Base-by-base conservation (phyloP, 805 yeast genomes). In the Metschnikowia drakensbergensis region DNA sequence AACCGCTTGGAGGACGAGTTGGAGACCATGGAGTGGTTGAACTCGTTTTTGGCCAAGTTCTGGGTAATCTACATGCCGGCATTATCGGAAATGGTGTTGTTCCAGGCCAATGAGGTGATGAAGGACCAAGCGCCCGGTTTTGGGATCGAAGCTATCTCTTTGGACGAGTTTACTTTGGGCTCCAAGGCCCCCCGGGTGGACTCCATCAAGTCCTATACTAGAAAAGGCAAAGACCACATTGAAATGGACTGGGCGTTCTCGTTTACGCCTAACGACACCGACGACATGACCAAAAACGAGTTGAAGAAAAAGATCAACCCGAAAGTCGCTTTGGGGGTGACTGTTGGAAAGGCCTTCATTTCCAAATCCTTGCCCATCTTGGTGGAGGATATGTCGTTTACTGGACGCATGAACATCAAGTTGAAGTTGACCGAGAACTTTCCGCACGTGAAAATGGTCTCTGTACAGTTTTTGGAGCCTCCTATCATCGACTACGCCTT, bases 31-130 rank as follows among this genome's bases (percentile, higher is more conserved):
- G 81, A 83, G 51, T 87, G 96, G 96, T 64, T 87, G 58, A 87
- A 87, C 59, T 78, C 83, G 25, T 86, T 87, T 59, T 66, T 87
- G 62, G 83, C 83, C 38, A 87, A 87, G 66, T 86, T 87, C 61
- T 87, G 96, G 96, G 87, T 86, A 49, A 85, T 87, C 52, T 87
- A 87, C 60, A 87, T 87, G 96, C 92, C 94, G 30, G 89, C 87
- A 0, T 71, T 87, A 44, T 83, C 90, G 5, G 88, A 85, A 55
- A 82, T 81, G 67, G 95, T 87, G 25, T 75, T 81, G 64, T 78
- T 76, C 42, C 79, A 77, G 58, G 86, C 88, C n/a, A 86, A 85
- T 58, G 83, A 80, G 25, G 72, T 77, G 13, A 67, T 87, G 61
- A 80, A 81, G 41, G 90, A 81, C 59, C 80, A 82, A 52, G 88